These are phyloP conservation scores for Quercus tomentella DNA, from an alignment of 331 rosid genomes.

Conservation along the genomic window DNA sequence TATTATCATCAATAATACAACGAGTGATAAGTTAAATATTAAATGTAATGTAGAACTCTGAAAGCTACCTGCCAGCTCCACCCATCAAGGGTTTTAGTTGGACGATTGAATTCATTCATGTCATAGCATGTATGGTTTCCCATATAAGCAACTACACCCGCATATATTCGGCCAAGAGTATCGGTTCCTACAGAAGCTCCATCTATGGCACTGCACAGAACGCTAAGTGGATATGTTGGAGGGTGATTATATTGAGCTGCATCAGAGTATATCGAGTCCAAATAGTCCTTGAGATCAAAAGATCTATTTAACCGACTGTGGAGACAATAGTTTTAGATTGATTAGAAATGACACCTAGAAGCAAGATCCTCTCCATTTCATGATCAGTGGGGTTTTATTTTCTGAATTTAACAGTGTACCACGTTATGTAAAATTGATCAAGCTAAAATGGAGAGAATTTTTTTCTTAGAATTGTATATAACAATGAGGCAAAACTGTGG, in stretches of 20 bases:
- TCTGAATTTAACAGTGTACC: no score
- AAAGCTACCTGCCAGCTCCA: conserved; percentile 57
- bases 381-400: no score
- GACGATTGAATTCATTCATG: conserved; percentile 10
- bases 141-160: conserved; percentile 36
- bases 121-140: conserved; percentile 29
- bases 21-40: neutral
- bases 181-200: conserved; percentile 22
- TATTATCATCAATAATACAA: no score
- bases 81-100: conserved; percentile 28
- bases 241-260: conserved; percentile 52
- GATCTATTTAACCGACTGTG: conserved; percentile 1
- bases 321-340: neutral
- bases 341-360: neutral
- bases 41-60: neutral
- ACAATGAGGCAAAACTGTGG: neutral
- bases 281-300: conserved; percentile 1
- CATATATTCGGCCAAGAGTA: conserved; percentile 34
- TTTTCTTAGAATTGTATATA: neutral
- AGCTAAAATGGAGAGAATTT: no score
- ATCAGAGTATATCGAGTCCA: conserved; percentile 4
- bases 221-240: conserved; percentile 28
- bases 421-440: no score
- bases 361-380: no score
- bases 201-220: conserved; percentile 45